These are phyloP conservation scores for Amaranthus hypochondriacus DNA, from an alignment of 148 eudicot genomes.

Conservation along the genomic window DNA sequence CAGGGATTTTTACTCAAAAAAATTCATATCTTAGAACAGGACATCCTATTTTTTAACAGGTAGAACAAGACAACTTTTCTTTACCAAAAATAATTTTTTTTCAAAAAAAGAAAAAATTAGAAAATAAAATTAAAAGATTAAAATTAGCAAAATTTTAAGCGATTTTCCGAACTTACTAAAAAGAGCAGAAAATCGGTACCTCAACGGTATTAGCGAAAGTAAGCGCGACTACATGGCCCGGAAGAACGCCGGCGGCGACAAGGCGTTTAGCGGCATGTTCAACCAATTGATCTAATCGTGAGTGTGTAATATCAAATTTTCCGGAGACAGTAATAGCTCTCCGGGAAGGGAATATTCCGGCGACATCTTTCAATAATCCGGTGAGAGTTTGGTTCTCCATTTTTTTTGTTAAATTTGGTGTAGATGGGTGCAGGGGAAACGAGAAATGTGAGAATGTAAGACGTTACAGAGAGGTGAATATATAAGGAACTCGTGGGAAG, in stretches of 20 bases:
- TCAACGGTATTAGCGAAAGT: conserved; percentile 87
- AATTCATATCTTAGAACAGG: too few relatives aligned
- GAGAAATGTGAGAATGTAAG: too few relatives aligned
- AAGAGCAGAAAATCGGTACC: conserved; percentile 27
- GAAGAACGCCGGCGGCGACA: conserved; percentile 52
- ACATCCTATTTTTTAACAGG: too few relatives aligned
- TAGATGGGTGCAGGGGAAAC: background rate
- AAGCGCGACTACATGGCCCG: conserved; percentile 87
- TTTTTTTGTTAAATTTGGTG: background rate
- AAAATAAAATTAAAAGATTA: background rate
- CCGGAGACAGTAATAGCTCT: conserved; percentile 75
- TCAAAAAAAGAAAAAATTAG: background rate
- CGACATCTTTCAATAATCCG: conserved; percentile 44
- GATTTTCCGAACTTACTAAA: background rate
- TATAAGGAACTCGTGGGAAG: too few relatives aligned
- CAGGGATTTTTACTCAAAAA: too few relatives aligned
- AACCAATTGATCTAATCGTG: conserved; percentile 44
- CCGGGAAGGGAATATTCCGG: conserved; percentile 52
- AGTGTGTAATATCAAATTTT: conserved; percentile 53
- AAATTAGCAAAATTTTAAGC: background rate
- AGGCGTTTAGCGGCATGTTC: conserved; percentile 52
- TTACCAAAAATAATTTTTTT: background rate
- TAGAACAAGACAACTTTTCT: too few relatives aligned
- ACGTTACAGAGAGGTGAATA: too few relatives aligned
- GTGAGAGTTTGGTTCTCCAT: conserved; percentile 68